Conservation (phyloP, 208 protist species). For the Crithidia brevicula region DNA sequence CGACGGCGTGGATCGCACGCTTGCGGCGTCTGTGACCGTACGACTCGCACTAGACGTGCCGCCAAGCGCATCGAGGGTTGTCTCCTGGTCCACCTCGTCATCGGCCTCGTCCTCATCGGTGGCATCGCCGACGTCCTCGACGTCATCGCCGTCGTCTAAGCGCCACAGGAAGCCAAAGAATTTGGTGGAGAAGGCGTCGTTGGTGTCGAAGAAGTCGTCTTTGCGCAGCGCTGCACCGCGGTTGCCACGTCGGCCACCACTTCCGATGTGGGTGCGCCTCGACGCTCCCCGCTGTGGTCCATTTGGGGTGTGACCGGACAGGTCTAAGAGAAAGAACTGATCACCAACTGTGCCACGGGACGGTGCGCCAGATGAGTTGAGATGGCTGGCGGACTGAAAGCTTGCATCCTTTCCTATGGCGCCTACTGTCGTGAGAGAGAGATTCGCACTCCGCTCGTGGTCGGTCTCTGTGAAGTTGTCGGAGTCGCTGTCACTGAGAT, state of each 20-base stretch:
- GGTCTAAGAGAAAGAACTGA: slow-evolving; percentile 28
- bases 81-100: not conserved
- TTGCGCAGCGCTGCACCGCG: slow-evolving; percentile 31
- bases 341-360: slow-evolving; percentile 2
- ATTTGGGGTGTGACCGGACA: not conserved
- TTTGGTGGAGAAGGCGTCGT: slow-evolving; percentile 59
- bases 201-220: slow-evolving; percentile 45
- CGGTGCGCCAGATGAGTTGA: not conserved
- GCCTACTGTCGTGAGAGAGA: not conserved
- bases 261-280: not conserved
- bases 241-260: slow-evolving; percentile 10
- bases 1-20: no score
- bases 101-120: not conserved
- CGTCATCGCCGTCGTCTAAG: slow-evolving; percentile 15
- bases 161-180: slow-evolving; percentile 62
- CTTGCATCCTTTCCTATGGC: not conserved
- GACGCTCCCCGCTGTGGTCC: not conserved
- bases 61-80: not conserved
- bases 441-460: slow-evolving; percentile 10
- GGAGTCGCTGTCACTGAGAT: slow-evolving; percentile 16
- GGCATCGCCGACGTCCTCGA: not conserved
- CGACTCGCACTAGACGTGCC: not conserved
- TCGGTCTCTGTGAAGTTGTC: slow-evolving; percentile 15
- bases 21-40: not conserved
- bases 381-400: slow-evolving; percentile 3